Evolutionary conservation across 2,329 filamentous ascomycete genomes (phyloP), one percentile per base, ranked within the genome.

Genomic region (Botryotinia globosa): DNA sequence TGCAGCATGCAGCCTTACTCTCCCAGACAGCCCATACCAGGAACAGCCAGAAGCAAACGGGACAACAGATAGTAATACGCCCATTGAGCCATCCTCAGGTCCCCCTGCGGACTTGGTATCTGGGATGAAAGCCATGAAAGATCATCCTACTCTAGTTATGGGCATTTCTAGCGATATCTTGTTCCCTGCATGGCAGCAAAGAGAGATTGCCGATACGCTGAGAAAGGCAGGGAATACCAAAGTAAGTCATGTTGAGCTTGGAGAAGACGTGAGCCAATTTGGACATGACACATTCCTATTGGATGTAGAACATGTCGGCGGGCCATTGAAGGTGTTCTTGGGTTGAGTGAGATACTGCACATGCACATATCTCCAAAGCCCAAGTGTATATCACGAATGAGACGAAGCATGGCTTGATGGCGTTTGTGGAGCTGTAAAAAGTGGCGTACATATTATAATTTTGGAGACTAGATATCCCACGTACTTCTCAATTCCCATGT

Each of bases 181-280:
- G 51, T 99, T 99, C 83, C 96, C 96, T 0, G 94, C 96, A 0
- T 99, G 96, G 95, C 96, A 99, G 84, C 96, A 99, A 84, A 89
- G 93, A 70, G 96, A 99, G 82, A 91, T 99, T 74, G 95, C 94
- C 5, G 91, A 95, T 79, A 92, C 95, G 4, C 84, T 99, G 75
- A 88, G 90, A 74, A 87, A 88, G 48, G 88, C 88, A 0, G 96
- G 96, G 0, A 98, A 97, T 79, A 86, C 88, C 74, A 89, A 88
- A 45, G 94, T 99, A 0, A 91, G 90, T 62, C 94, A 99, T 82
- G 88, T 96, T 22, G 96, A 99, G 84, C 84, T 99, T 67, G 96
- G 94, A 48, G 94, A 98, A 83, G 94, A 98, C 83, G 89, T 96
- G 82, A 97, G 94, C 79, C 83, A 97, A 78, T 99, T 99, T 81